Base-by-base conservation (phyloP, 1,139 yeast genomes). In the Yamadazyma atmosphaerica region DNA sequence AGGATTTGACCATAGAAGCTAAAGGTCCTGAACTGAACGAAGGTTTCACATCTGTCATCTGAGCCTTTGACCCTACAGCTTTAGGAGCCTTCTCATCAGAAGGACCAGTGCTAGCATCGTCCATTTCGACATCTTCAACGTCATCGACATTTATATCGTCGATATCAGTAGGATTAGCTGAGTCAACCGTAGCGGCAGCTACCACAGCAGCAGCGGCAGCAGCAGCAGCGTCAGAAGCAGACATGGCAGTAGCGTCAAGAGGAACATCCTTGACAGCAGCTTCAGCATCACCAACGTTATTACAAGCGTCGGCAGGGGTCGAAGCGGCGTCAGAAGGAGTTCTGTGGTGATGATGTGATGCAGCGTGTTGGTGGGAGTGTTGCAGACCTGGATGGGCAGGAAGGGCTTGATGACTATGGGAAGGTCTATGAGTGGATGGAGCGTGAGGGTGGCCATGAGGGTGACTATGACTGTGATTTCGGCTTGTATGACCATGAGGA, bases 341-440 rank as follows among this genome's bases (percentile, higher is more conserved):
- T 26, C 17, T 8, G 12, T 24, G 29, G 29, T 13, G 29, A 26
- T 26, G 29, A 4, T 26, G 29, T 11, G 29, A 10, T 4, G 15
- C 15, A 14, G 16, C n/a, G n/a, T n/a, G n/a, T n/a, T n/a, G n/a
- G n/a, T n/a, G n/a, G n/a, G n/a, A n/a, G n/a, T n/a, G n/a, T n/a
- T n/a, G n/a, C n/a, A n/a, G n/a, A n/a, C n/a, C n/a, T n/a, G n/a
- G n/a, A n/a, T n/a, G n/a, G n/a, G n/a, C n/a, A n/a, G n/a, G n/a
- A n/a, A n/a, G n/a, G n/a, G n/a, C n/a, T 28, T 4, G 21, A 28
- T 28, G 31, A 28, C 31, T 28, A 28, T 28, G 31, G 13, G 31
- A 28, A 15, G 12, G 16, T 28, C 31, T 14, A 12, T 28, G 31
- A 16, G 10, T 16, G 31, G 31, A 28, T 10, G 31, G 21, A 13